Conservation (phyloP, 192 early-diverging fungal genomes). For the Backusella luteola region DNA sequence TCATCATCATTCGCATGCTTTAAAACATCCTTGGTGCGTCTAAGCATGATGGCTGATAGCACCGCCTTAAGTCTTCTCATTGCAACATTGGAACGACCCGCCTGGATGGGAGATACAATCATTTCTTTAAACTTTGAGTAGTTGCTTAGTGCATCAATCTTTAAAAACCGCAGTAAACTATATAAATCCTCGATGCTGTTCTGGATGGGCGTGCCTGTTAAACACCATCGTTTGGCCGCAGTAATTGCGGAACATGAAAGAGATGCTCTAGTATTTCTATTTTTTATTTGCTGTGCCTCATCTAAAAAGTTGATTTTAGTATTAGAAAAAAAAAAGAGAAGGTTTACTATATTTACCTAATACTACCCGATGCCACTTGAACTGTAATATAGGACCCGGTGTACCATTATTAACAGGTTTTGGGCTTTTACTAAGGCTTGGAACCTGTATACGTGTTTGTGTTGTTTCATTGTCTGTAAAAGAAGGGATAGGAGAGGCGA, state of each 20-base stretch:
- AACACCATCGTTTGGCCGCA: constrained; percentile 59
- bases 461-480: background rate
- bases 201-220: constrained; percentile 61
- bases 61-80: constrained; percentile 60
- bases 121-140: constrained; percentile 46
- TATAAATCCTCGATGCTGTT: constrained; percentile 73
- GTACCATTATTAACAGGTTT: background rate
- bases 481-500: background rate
- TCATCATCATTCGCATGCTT: background rate
- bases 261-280: constrained; percentile 43
- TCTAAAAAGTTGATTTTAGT: constrained; percentile 27
- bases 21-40: constrained; percentile 66
- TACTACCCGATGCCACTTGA: constrained; percentile 48
- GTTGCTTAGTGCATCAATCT: constrained; percentile 55
- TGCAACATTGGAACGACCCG: constrained; percentile 30
- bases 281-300: constrained; percentile 70
- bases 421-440: background rate
- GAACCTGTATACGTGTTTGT: background rate
- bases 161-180: constrained; percentile 65
- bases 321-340: constrained; percentile 10
- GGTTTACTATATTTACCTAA: constrained; percentile 19
- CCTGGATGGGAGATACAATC: constrained; percentile 47
- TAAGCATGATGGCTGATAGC: constrained; percentile 57
- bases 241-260: constrained; percentile 46
- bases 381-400: constrained; percentile 38